Conservation (phyloP, 2,329 filamentous ascomycete species). For the Coniochaeta prunicola region DNA sequence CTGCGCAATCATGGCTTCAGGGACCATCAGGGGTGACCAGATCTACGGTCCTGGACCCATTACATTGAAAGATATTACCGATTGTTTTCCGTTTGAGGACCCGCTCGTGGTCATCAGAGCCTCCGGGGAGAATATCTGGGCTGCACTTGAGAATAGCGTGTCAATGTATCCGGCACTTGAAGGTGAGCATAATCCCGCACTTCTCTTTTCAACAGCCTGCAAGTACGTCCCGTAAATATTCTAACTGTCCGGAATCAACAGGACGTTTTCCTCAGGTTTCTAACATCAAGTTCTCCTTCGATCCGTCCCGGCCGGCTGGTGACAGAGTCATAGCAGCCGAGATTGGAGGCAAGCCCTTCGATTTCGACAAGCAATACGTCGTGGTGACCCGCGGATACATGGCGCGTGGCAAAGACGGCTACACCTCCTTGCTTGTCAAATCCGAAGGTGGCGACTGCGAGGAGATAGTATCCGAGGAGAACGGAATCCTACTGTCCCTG, state of each 20-base stretch:
- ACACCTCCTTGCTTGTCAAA: conserved; percentile 65
- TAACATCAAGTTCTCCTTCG: conserved; percentile 70
- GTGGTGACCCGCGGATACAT: conserved; percentile 83
- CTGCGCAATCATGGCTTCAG: conserved; percentile 76
- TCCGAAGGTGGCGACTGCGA: conserved; percentile 70
- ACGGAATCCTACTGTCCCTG: conserved; percentile 77
- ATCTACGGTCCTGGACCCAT: conserved; percentile 78
- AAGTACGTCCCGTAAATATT: neutral
- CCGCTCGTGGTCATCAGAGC: conserved; percentile 73
- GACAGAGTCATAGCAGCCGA: conserved; percentile 56
- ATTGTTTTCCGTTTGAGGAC: conserved; percentile 90
- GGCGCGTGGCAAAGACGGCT: conserved; percentile 83
- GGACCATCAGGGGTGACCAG: conserved; percentile 82
- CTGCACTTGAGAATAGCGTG: conserved; percentile 80
- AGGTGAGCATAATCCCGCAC: conserved; percentile 29
- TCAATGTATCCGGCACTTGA: conserved; percentile 76
- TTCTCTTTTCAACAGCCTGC: neutral
- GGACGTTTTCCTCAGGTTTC: conserved; percentile 77
- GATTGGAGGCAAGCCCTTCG: conserved; percentile 54
- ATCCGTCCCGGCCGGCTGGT: conserved; percentile 52
- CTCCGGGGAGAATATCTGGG: conserved; percentile 63
- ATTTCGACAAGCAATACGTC: conserved; percentile 58
- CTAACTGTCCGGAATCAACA: conserved; percentile 7
- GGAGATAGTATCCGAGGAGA: conserved; percentile 78
- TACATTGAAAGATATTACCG: conserved; percentile 72